These are phyloP conservation scores for Exophiala oligosperma DNA, from an alignment of 2,329 filamentous ascomycete genomes.

Conservation along the genomic window DNA sequence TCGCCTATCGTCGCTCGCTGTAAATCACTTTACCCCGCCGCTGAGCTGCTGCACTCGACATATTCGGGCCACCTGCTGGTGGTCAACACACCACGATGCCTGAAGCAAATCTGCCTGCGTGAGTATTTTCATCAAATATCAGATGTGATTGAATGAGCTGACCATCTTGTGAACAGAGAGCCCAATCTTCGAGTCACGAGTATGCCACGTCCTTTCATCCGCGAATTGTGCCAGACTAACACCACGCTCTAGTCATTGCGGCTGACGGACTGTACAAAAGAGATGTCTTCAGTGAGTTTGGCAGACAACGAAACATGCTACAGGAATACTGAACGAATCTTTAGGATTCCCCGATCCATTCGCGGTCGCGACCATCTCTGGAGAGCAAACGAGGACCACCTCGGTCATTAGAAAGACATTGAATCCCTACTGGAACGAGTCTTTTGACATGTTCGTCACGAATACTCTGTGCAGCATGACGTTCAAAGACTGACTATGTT, in stretches of 20 bases:
- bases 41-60: conserved; percentile 13
- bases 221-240: conserved; percentile 20
- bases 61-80: conserved; percentile 13
- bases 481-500: conserved; percentile 13
- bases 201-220: conserved; percentile 47
- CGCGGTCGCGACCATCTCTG: conserved; percentile 93
- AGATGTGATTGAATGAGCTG: conserved; percentile 12
- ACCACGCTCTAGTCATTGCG: conserved; percentile 74
- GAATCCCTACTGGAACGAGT: conserved; percentile 99
- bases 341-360: conserved; percentile 96
- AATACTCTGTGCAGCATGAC: neutral
- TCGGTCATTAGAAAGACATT: conserved; percentile 94
- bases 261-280: conserved; percentile 98
- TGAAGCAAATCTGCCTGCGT: conserved; percentile 65
- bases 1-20: conserved; percentile 1
- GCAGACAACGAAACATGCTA: neutral
- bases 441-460: conserved; percentile 84
- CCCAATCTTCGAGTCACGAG: conserved; percentile 92
- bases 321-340: conserved; percentile 3
- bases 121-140: conserved; percentile 39
- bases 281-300: conserved; percentile 90
- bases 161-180: conserved; percentile 53
- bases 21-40: conserved; percentile 18
- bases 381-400: conserved; percentile 98
- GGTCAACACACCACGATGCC: conserved; percentile 36